Evolutionary conservation across 192 early-diverging fungal species (phyloP), one percentile per base, ranked within the genome.

Genomic region (Ambispora gerdemannii): DNA sequence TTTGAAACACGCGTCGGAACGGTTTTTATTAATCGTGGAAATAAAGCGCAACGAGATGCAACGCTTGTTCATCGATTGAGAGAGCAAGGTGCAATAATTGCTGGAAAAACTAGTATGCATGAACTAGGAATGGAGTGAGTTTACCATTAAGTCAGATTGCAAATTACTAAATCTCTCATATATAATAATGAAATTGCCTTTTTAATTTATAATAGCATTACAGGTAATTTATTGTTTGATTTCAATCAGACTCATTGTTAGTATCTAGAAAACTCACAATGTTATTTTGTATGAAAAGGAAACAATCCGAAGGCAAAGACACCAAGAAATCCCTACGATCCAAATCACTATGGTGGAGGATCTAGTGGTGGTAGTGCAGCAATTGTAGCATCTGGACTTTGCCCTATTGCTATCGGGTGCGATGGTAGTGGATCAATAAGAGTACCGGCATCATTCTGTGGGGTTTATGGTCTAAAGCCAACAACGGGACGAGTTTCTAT

Each of bases 381-480:
- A 6, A 74, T 78, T 49, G 90, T 93, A 24, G 86, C 77, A 15
- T 74, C 82, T 30, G 89, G 89, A 43, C 70, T 90, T 22, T 81
- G 76, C 53, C 90, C 91, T 20, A 83, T 92, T 32, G 82, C 84
- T 27, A 82, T 93, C 51, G 91, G 91, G 22, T 80, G 83, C 28
- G 86, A 91, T 83, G 86, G 88, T 13, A 89, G 89, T 49, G 88
- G 90, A 50, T 87, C 82, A 0, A 79, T 90, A 20, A 73, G 90
- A 34, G 82, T 91, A 50, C 91, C 91, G 24, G 76, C 87, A 1
- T 67, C 89, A 1, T 89, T 86, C 69, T 89, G 85, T 77, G 91
- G 91, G 22, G 66, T 91, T 20, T 93, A 84, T 74, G 91, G 90
- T 7, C 72, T 93, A 36, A 93, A 93, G 55, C 81, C 89, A 0